phyloP scores from a whole-genome alignment of 179 eudicot species.

The Amaranthus tricolor region DNA sequence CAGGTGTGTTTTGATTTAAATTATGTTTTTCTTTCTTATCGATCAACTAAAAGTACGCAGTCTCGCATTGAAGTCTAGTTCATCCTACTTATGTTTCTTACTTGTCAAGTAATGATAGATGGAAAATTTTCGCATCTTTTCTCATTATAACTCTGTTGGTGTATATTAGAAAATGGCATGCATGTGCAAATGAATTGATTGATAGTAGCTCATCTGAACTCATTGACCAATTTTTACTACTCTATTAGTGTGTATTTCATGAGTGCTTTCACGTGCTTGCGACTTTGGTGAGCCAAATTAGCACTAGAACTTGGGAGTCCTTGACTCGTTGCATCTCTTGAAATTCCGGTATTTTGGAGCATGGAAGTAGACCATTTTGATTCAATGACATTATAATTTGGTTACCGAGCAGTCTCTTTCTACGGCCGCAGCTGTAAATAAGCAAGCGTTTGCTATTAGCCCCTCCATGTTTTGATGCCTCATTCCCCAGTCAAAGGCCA shows the following conservation, averaged over 20 bases:
- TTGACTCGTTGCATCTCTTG: not conserved
- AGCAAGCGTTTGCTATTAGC: not conserved
- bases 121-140: not conserved
- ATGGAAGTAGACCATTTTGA: not conserved
- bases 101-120: not conserved
- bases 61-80: not conserved
- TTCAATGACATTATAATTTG: not conserved
- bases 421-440: not conserved
- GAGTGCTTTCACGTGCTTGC: not conserved
- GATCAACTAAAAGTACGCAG: not conserved
- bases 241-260: too few relatives aligned
- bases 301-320: not conserved
- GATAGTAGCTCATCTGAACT: too few relatives aligned
- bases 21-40: slow-evolving; percentile 5
- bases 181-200: too few relatives aligned
- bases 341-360: not conserved
- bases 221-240: too few relatives aligned
- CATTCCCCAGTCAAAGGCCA: not conserved
- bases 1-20: slow-evolving; percentile 47
- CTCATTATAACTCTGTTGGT: not conserved
- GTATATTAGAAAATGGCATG: not conserved
- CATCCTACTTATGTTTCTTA: not conserved
- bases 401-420: not conserved
- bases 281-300: not conserved
- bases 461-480: not conserved